phyloP scores from a whole-genome alignment of 1,284 basidiomycete species.

The Laetiporus sulphureus region DNA sequence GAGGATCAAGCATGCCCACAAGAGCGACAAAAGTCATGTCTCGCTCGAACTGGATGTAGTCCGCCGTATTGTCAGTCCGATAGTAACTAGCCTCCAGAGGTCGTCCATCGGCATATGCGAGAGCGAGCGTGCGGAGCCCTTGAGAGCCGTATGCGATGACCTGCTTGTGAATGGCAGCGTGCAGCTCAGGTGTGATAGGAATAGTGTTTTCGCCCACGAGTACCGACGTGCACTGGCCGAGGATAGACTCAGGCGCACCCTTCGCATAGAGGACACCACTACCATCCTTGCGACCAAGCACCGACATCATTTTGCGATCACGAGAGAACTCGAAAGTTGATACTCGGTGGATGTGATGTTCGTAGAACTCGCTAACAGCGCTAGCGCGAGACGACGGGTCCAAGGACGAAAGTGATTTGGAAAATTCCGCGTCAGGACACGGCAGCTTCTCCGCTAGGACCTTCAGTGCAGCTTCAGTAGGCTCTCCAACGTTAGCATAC shows the following conservation, averaged over 20 bases:
- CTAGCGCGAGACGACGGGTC: constrained; percentile 62
- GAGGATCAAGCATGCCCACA: constrained; percentile 97
- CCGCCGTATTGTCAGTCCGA: constrained; percentile 66
- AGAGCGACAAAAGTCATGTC: constrained; percentile 91
- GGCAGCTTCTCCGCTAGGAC: constrained; percentile 91
- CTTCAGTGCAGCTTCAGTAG: constrained; percentile 92
- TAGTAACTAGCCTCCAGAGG: constrained; percentile 79
- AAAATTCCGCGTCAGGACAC: constrained; percentile 46
- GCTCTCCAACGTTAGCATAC: constrained; percentile 90
- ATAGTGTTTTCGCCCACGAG: constrained; percentile 56
- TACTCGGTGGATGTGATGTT: constrained; percentile 68
- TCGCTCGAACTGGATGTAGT: constrained; percentile 88
- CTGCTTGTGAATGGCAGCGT: constrained; percentile 55
- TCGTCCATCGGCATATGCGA: constrained; percentile 80
- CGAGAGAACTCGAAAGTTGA: constrained; percentile 96
- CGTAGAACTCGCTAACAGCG: constrained; percentile 81
- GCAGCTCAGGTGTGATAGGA: constrained; percentile 59
- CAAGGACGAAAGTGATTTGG: constrained; percentile 52
- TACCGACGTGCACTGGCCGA: constrained; percentile 81
- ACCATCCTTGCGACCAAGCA: constrained; percentile 54
- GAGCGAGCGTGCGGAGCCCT: constrained; percentile 87
- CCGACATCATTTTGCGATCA: constrained; percentile 99
- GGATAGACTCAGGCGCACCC: constrained; percentile 92
- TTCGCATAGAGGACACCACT: constrained; percentile 80
- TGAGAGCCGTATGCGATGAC: constrained; percentile 71